Evolutionary conservation across 306 rosid species (phyloP), one percentile per base, ranked within the genome.

Genomic region (Clitoria ternatea): DNA sequence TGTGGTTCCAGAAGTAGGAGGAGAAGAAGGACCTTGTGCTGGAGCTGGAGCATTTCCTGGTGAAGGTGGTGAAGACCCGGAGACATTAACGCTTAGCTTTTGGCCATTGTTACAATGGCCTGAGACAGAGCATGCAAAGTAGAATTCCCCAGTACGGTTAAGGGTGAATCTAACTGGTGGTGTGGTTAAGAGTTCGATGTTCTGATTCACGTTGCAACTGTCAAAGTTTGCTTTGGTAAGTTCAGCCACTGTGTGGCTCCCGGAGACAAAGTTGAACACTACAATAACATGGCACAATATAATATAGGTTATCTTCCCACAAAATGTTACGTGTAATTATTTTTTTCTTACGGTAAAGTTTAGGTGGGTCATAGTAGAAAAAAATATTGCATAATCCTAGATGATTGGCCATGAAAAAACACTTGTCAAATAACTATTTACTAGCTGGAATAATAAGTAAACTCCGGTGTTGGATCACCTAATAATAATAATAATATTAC

Each of bases 61-160:
- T 5, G 66, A 6, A 14, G 80, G 52, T n/a, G 70, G 2, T 6
- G 67, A 23, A 20, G 48, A 26, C 27, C n/a, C 13, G 0, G 43
- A 11, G 42, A 80, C 60, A 4, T 13, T 37, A 30, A 87, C 19
- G 23, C 68, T 74, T 9, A 87, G 37, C 75, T 85, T 85, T 50
- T 85, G 92, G 7, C 89, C 92, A 12, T 8, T 1, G 15, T 0
- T 1, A 71, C 92, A 87, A 77, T 82, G 86, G 12, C 18, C 52
- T 14, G 2, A 1, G 45, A 80, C 0, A 19, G 80, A 27, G 74
- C 89, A 77, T 32, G 75, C 73, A 59, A 83, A 82, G 35, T 72
- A 85, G 62, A 62, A 61, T 0, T 57, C 77, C 0, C 72, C 81
- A 1, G 66, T 39, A 2, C 7, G 36, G 9, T 54, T 72, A 0